Evolutionary conservation across 257 asterid species (phyloP), one percentile per base, ranked within the genome.

Genomic region (Gentiana dahurica): DNA sequence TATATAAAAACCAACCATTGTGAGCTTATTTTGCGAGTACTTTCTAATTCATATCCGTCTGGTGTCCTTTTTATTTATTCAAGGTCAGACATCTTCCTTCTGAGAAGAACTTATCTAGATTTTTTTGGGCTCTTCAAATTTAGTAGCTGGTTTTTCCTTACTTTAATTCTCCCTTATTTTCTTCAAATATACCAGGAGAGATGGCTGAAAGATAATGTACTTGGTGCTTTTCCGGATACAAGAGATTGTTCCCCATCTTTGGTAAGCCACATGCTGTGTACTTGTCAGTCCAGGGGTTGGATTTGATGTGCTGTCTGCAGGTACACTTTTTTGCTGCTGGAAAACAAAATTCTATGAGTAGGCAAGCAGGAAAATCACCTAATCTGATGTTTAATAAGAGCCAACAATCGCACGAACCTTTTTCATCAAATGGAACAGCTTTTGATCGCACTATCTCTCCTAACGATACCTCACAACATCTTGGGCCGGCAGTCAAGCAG

Each of bases 151-250:
- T 54, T 11, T 61, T 4, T 36, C 33, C 36, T 49, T 53, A 57
- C 7, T 32, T 10, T 33, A 53, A 2, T 49, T 59, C 59, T 59
- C 59, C 59, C 68, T 49, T 3, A 59, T 54, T 65, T 63, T 61
- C 46, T 65, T 68, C 55, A 66, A 48, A 51, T 51, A 73, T 62
- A 72, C 60, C 68, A 88, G 97, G 97, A 92, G 68, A 73, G 77
- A 56, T 92, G 99, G 99, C 72, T 92, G 77, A 83, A 80, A 75
- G 94, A 85, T 72, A 68, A 82, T 60, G 95, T 79, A 59, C 95
- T 92, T 60, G 68, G 83, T 69, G 67, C 81, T 80, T 92, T 92
- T 71, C 81, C 89, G 51, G 99, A 92, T 77, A 92, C 95, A 58
- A 78, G 75, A 65, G 94, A 85, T 72, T 85, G 95, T 74, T 73